Conservation (phyloP, 1,284 basidiomycete genomes). For the Trametes polyzona region DNA sequence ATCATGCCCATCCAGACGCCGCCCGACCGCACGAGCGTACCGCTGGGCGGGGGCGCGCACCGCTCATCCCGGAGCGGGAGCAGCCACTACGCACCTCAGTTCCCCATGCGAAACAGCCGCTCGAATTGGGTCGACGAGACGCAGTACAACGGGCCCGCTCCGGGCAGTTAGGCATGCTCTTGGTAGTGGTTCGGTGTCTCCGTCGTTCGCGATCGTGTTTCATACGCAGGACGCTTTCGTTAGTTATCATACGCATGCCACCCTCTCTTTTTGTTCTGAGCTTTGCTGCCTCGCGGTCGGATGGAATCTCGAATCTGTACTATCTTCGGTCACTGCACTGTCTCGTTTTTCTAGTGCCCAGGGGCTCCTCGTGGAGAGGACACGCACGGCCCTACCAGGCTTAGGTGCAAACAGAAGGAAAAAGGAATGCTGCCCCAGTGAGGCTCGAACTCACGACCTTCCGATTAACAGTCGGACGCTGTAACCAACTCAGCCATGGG, state of each 20-base stretch:
- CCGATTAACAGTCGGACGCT: no score
- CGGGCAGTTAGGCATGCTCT: not conserved
- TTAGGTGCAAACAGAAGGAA: no score
- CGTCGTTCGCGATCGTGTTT: not conserved
- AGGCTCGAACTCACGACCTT: constrained; percentile 80
- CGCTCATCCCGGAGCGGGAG: constrained; percentile 9
- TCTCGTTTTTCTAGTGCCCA: no score
- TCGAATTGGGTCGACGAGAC: constrained; percentile 51
- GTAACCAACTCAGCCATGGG: constrained; percentile 84
- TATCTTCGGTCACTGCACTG: no score
- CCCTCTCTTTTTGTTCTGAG: not conserved
- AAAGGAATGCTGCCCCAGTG: constrained; percentile 76
- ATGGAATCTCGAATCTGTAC: constrained; percentile 1
- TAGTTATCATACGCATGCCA: no score
- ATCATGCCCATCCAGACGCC: constrained; percentile 8
- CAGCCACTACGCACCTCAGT: constrained; percentile 26
- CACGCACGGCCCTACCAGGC: no score
- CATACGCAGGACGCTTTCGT: not conserved
- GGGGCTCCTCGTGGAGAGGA: no score
- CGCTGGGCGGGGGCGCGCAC: not conserved
- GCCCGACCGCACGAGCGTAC: constrained; percentile 7
- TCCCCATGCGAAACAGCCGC: constrained; percentile 29
- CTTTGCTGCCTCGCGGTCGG: not conserved
- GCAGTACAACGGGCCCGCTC: constrained; percentile 43
- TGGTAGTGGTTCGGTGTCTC: not conserved